These are phyloP conservation scores for Colletotrichum somersetense DNA, from an alignment of 2,329 filamentous ascomycete species.

Conservation along the genomic window DNA sequence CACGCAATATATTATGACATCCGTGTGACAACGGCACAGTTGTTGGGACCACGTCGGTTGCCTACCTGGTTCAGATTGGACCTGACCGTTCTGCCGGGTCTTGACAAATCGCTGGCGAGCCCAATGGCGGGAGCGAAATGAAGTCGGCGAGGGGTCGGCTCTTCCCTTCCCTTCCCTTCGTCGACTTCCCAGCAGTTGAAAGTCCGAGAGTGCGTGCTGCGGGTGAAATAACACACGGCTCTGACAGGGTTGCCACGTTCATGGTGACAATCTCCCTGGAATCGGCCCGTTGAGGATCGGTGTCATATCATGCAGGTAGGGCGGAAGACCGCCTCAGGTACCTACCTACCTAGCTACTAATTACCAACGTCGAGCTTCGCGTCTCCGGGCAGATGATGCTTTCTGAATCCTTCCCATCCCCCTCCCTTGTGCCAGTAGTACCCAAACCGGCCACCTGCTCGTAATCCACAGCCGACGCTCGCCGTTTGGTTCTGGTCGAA, in stretches of 20 bases:
- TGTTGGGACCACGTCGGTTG: background rate
- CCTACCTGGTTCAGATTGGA: background rate
- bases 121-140: conserved; percentile 11
- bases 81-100: background rate
- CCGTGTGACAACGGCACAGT: conserved; percentile 1
- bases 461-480: too few relatives aligned
- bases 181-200: background rate
- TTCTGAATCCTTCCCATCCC: too few relatives aligned
- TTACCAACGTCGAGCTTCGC: background rate
- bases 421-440: too few relatives aligned
- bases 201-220: background rate
- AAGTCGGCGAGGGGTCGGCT: background rate
- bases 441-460: too few relatives aligned
- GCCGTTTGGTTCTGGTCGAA: too few relatives aligned
- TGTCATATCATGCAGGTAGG: conserved; percentile 10
- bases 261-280: conserved; percentile 6
- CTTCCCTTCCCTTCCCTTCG: background rate
- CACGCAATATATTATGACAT: background rate
- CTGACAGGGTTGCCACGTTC: conserved; percentile 25
- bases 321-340: background rate
- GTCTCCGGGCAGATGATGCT: too few relatives aligned
- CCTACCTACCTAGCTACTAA: background rate
- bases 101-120: conserved; percentile 1
- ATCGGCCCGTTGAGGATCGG: conserved; percentile 17
- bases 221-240: conserved; percentile 13